A percentile compares a stretch with the other conserved stretches of the same genome.
These are phyloP conservation scores for Setaria viridis DNA, from an alignment of 202 grass and related monocot genomes.

Conservation along the genomic window DNA sequence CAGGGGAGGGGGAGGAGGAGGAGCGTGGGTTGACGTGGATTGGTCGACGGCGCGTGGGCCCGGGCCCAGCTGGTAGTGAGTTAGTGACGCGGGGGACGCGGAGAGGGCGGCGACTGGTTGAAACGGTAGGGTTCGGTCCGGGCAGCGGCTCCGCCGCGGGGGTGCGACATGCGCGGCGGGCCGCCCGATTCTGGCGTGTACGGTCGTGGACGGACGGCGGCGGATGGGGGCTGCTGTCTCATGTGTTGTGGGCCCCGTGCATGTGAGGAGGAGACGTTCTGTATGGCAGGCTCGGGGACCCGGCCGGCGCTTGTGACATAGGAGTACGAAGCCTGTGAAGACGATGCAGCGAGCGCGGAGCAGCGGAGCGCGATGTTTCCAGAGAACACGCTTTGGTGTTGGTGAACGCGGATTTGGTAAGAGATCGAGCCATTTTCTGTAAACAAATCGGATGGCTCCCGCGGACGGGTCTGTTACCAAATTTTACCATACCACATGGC, in stretches of 20 bases:
- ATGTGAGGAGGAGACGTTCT: constrained; percentile 30
- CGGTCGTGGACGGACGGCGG: not conserved
- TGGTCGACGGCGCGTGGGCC: not conserved
- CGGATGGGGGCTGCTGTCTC: not conserved
- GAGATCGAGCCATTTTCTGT: not conserved
- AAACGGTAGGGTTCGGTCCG: constrained; percentile 48
- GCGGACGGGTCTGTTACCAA: not conserved
- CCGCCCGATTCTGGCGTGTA: constrained; percentile 29
- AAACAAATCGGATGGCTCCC: not conserved
- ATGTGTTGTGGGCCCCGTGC: constrained; percentile 23
- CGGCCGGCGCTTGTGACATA: not conserved
- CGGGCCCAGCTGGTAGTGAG: not conserved
- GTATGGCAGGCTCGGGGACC: not conserved
- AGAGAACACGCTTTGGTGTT: not conserved
- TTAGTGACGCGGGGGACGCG: constrained; percentile 10
- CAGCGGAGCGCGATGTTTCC: not conserved
- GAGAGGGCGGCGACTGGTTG: not conserved
- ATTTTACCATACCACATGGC: not conserved
- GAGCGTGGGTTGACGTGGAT: constrained; percentile 32
- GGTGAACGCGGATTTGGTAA: not conserved
- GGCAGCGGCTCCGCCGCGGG: constrained; percentile 23
- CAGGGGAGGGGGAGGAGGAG: constrained; percentile 10
- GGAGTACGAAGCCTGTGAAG: not conserved
- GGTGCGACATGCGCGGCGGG: not conserved
- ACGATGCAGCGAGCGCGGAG: not conserved